Conservation (phyloP, 129 eudicot genomes). For the Lactuca sativa region DNA sequence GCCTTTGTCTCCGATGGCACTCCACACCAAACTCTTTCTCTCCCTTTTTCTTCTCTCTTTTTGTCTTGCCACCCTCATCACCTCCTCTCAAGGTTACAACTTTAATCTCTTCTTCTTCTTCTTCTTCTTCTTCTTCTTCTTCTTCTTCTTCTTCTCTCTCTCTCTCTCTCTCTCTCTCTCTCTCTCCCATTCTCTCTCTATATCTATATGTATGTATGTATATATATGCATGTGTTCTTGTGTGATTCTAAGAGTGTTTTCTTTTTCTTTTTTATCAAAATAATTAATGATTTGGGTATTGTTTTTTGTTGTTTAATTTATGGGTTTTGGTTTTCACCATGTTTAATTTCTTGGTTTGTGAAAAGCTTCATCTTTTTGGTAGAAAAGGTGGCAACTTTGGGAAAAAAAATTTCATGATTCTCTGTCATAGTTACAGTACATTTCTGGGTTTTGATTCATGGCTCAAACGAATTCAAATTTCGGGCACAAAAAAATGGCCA, state of each 20-base stretch:
- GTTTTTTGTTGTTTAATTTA: slow-evolving; percentile 10
- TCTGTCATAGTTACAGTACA: not conserved
- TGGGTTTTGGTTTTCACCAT: slow-evolving; percentile 12
- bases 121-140: not conserved
- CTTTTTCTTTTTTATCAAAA: not conserved
- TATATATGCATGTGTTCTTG: not conserved
- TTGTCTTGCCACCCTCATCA: slow-evolving; percentile 36
- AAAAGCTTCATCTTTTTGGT: slow-evolving; percentile 20
- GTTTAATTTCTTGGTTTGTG: slow-evolving; percentile 8
- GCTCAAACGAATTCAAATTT: slow-evolving; percentile 5
- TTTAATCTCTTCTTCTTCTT: not conserved
- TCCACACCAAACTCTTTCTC: slow-evolving; percentile 20
- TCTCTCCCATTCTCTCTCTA: slow-evolving; percentile 12
- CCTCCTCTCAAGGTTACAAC: slow-evolving; percentile 55
- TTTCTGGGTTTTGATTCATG: not conserved
- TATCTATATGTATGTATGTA: not conserved
- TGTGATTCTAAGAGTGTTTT: slow-evolving; percentile 12
- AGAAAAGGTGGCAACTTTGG: slow-evolving; percentile 18
- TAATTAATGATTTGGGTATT: slow-evolving; percentile 7
- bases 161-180: not conserved
- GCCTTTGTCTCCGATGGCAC: slow-evolving; percentile 55
- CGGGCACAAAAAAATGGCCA: not conserved
- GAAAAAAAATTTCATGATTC: not conserved
- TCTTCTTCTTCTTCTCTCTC: not conserved
- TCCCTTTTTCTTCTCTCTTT: slow-evolving; percentile 32